Base-by-base conservation (phyloP, 2,329 filamentous ascomycete genomes). In the Penicillium nordicum region DNA sequence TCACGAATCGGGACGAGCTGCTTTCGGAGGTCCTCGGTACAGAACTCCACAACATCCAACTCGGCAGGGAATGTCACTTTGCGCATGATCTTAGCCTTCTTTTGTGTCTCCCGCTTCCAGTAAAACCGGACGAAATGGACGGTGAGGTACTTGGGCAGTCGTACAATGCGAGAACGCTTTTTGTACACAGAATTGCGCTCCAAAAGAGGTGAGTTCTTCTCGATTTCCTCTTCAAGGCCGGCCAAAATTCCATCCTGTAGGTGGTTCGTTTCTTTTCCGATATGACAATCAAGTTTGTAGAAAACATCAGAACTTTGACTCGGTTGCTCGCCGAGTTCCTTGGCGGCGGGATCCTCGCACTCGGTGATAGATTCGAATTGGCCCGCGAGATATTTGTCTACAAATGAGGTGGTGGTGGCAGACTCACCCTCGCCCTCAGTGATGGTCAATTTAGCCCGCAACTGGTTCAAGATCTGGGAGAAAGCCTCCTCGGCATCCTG, bases 11-110 rank as follows among this genome's bases (percentile, higher is more conserved):
- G 95, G 45, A 97, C 80, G 43, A 99, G 82, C 65, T 89, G 84
- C 70, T 88, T 87, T 73, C 86, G 88, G 60, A 99, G 80, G 51
- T 94, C 88, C 27, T 97, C 92, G 12, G 92, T 93, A 75, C 94
- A 99, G 76, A 96, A 97, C 72, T 99, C 94, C 23, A 96, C 87
- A 38, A 90, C 86, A 69, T 99, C 94, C 34, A 99, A 80, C 75
- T 99, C 94, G 49, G 90, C 87, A 7, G 93, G 93, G 72, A 99
- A 99, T 0, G 91, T 93, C 55, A 99, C 94, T 78, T 97, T 99
- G 72, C 92, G 90, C 90, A 99, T 93, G 67, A 99, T 99, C 82
- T 99, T 99, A 64, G 93, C 92, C 82, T 99, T 99, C 80, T 97
- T 97, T 75, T 95, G 88, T 4, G 90, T 92, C 65, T 96, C 91